Base-by-base conservation (phyloP, 495 filamentous ascomycete genomes). In the Annulohypoxylon maeteangense region DNA sequence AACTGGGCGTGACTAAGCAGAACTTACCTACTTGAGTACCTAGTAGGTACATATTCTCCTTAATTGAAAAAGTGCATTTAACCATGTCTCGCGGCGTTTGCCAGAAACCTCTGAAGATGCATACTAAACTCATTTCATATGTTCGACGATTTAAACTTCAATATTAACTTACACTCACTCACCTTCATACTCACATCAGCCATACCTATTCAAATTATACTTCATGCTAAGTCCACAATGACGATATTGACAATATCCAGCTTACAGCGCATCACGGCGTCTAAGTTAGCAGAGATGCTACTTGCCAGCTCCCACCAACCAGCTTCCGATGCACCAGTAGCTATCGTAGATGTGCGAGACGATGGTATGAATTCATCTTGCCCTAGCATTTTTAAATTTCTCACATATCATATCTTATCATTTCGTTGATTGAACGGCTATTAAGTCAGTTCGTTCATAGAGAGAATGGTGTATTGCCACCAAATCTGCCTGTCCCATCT, bases 321-420 rank as follows among this genome's bases (percentile, higher is more conserved):
- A 11, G 58, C 65, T 23, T 54, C 47, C 11, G 65, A 78, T 50
- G 42, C 69, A 22, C 82, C 82, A 50, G 77, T 97, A 53, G 91
- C 91, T 32, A 85, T 97, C 58, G 86, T 98, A 61, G 95, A 98
- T 78, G 95, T 98, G 42, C 90, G 95, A 67, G 95, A 95, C 80
- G 89, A 88, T 51, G 91, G 90, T 91, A 78, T 34, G 80, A 45
- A 8, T 7, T 47, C 0, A n/a, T 22, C 53, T 56, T 56, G 3
- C 12, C 25, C 23, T 53, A 18, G n/a, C 27, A 14, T 16, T 6
- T 53, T 53, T 29, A 31, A 3, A 22, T 4, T 18, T 18, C 20
- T 8, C 44, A 18, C 16, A 4, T 44, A n/a, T 12, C n/a, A n/a
- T 44, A 4, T 44, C 14, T n/a, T n/a, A 44, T 16, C 16, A 16